Base-by-base conservation (phyloP, 1,284 basidiomycete species). In the Pholiota adiposa region DNA sequence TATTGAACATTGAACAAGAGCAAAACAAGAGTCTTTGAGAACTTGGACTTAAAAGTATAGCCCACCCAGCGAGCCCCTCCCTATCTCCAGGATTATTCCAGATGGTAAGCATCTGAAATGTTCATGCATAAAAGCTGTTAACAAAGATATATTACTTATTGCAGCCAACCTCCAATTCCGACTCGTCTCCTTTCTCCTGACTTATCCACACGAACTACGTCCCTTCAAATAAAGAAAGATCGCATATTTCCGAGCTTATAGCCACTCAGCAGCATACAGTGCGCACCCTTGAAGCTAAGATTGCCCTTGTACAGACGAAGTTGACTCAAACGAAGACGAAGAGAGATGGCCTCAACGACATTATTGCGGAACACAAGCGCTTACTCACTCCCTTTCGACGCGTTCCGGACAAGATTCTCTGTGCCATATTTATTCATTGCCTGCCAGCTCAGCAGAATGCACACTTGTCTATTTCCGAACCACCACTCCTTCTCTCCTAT, bases 401-500 rank as follows among this genome's bases (percentile, higher is more conserved):
- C 34, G 16, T 54, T 6, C 18, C 51, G 7, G 25, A 33, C 19
- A 27, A 54, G 2, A 25, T 54, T 2, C 23, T 59, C 3, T 7
- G 12, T 5, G 29, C 19, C 18, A 56, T 60, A 5, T 60, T 60
- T 16, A 41, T 33, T 21, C 29, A 33, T 9, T 60, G 54, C 29
- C 46, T 60, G 14, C 38, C 48, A 25, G 12, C 38, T 7, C 16
- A 56, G 18, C 49, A 18, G 1, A 51, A 60, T 19, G 46, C 59
- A n/a, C 29, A 31, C 21, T 48, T 60, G 40, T 8, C 11, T 31
- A 18, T 27, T 9, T 19, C 9, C 11, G 53, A 60, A 16, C 36
- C 53, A 2, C 59, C 59, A 12, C 40, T 60, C 12, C 59, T 56
- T 12, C 54, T 60, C 1, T 44, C 40, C 5, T 31, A 34, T 7